phyloP scores from a whole-genome alignment of 306 rosid genomes.

The Cicer yamashitae region DNA sequence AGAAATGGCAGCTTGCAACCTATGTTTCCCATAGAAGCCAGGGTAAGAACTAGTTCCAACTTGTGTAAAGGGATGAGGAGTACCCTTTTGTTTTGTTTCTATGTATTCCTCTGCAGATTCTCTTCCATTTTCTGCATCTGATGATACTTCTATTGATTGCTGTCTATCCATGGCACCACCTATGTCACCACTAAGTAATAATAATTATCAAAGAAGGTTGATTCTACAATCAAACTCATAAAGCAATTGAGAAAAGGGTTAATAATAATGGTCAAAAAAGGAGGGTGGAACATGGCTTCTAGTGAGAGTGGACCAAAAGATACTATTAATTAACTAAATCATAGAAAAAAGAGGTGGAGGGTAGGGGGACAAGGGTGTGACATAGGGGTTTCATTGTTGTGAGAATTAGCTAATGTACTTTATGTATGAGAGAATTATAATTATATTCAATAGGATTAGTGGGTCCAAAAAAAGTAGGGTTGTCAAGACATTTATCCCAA shows the following conservation, averaged over 20 bases:
- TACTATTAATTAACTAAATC: slow-evolving; percentile 36
- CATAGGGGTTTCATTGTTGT: not conserved
- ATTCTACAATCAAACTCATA: slow-evolving; percentile 6
- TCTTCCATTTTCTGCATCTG: slow-evolving; percentile 43
- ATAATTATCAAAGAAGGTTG: not conserved
- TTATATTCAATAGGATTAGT: too few species aligned
- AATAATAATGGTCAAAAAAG: slow-evolving; percentile 44
- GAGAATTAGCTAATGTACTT: not conserved
- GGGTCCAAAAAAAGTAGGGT: too few species aligned
- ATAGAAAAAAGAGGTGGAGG: slow-evolving; percentile 32
- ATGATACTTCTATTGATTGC: slow-evolving; percentile 2
- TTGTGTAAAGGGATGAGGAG: slow-evolving; percentile 16
- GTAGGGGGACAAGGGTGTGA: not conserved
- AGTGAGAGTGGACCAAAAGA: slow-evolving; percentile 42
- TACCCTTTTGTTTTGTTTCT: slow-evolving; percentile 32
- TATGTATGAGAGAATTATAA: too few species aligned
- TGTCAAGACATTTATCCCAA: too few species aligned
- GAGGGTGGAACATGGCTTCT: slow-evolving; percentile 50
- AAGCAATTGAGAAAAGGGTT: not conserved
- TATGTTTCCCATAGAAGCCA: slow-evolving; percentile 74
- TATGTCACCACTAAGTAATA: not conserved
- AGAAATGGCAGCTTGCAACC: slow-evolving; percentile 74
- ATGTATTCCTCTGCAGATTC: slow-evolving; percentile 17
- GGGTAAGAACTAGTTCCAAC: slow-evolving; percentile 44
- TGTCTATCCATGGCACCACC: slow-evolving; percentile 45